Evolutionary conservation across 169 alveolate species (phyloP).

Genomic region (Plasmodium gaboni): DNA sequence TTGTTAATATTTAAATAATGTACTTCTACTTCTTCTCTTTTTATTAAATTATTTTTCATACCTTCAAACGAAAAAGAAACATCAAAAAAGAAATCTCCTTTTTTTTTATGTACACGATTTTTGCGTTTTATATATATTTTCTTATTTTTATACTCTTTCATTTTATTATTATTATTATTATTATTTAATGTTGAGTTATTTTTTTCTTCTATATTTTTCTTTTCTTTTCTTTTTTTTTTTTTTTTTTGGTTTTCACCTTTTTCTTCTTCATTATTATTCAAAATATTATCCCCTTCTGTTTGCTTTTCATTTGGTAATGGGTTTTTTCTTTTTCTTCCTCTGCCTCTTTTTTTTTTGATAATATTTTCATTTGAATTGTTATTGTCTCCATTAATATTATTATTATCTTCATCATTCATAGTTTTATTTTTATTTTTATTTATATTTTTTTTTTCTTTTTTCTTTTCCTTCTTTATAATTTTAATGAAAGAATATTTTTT

Average conservation of each 20-base stretch:
- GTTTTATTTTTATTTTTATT: not conserved
- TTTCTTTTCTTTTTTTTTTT: not conserved
- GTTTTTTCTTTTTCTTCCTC: constrained; percentile 7
- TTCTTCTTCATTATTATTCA: constrained; percentile 6
- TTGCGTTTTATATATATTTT: constrained; percentile 1
- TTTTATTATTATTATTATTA: not conserved
- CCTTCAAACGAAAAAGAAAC: constrained; percentile 12
- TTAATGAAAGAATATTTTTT: constrained; percentile 33
- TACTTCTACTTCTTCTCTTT: constrained; percentile 10
- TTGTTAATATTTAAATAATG: constrained; percentile 27
- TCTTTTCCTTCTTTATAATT: constrained; percentile 17
- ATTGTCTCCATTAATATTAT: not conserved
- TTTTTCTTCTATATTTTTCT: constrained; percentile 1
- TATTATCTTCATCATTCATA: not conserved
- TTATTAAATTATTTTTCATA: not conserved
- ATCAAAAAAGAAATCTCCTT: constrained; percentile 1
- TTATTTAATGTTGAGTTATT: not conserved
- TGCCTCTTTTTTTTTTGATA: not conserved
- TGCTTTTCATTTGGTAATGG: not conserved
- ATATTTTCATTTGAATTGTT: not conserved
- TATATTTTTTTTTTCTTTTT: constrained; percentile 9
- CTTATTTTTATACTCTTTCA: not conserved
- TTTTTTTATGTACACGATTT: not conserved
- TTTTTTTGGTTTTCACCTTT: constrained; percentile 16
- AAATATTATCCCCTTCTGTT: not conserved